Evolutionary conservation across 805 yeast species (phyloP), one percentile per base, ranked within the genome.

Genomic region (Wickerhamiella alocasiicola): DNA sequence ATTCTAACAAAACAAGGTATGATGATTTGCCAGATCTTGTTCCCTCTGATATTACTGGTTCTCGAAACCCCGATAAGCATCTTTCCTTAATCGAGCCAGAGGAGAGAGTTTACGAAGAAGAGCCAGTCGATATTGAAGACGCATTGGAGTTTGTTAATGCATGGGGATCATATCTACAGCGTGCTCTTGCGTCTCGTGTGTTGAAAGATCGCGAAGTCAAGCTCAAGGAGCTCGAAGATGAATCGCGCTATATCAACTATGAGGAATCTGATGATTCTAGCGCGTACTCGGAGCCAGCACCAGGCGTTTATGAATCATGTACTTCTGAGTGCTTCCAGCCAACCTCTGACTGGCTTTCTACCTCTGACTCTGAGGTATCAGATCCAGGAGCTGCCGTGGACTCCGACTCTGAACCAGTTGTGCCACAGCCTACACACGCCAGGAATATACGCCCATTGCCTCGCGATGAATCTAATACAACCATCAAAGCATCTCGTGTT

Each of bases 151-250:
- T 59, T 36, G 60, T 55, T 4, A 46, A 46, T 9, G 48, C 60
- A 1, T 59, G 62, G 62, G 50, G 58, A 2, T 30, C 46, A 3
- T 59, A 57, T 35, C 43, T 59, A 19, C 49, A 53, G 13, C 46
- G 52, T 9, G 57, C 60, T 1, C 49, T 59, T 35, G 62, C 62
- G 3, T 49, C 51, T 6, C 46, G 62, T 3, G 59, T 55, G 4
- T 43, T 54, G 2, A 46, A 52, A 9, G 44, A 55, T 11, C 45
- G 51, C 33, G 52, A 52, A 39, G 48, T 47, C 37, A 25, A 23
- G 21, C 21, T 31, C 5, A 19, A 13, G 15, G 44, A 41, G 31
- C 32, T 31, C 7, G 19, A 21, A 28, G 27, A 36, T 15, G 37
- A 35, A 9, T 31, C 53, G 35, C 21, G 51, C 46, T 26, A 18